Evolutionary conservation across 2,329 filamentous ascomycete species (phyloP).

Genomic region (Neonectria neomacrospora): DNA sequence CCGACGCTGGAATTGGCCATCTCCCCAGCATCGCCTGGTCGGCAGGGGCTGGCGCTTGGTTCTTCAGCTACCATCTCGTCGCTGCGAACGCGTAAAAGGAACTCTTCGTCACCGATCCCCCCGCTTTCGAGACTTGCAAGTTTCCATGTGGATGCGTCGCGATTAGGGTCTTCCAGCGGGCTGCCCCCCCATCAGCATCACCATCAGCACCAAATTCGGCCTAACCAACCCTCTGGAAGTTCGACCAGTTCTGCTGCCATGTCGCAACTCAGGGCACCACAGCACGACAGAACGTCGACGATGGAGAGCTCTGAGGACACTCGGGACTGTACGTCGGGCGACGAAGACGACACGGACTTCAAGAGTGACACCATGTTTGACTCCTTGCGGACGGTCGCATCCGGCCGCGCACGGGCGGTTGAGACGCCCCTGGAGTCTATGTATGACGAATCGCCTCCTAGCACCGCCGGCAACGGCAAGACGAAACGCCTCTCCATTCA

Average conservation of each 20-base stretch:
- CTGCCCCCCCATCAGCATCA: constrained; percentile 48
- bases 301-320: constrained; percentile 76
- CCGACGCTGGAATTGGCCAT: constrained; percentile 40
- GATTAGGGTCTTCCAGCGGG: constrained; percentile 56
- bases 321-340: constrained; percentile 72
- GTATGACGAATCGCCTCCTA: constrained; percentile 81
- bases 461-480: constrained; percentile 63
- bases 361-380: constrained; percentile 83
- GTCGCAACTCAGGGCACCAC: constrained; percentile 50
- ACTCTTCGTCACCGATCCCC: constrained; percentile 66
- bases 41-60: constrained; percentile 41
- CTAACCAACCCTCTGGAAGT: constrained; percentile 57
- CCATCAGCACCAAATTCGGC: constrained; percentile 40
- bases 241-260: constrained; percentile 56
- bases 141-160: constrained; percentile 64
- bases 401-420: constrained; percentile 71
- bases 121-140: constrained; percentile 65
- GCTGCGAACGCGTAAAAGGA: constrained; percentile 52
- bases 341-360: constrained; percentile 82
- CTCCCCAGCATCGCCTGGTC: constrained; percentile 37
- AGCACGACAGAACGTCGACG: constrained; percentile 62
- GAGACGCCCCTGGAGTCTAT: constrained; percentile 81
- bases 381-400: constrained; percentile 77
- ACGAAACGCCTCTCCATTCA: constrained; percentile 68
- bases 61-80: constrained; percentile 43